Evolutionary conservation across 2,329 filamentous ascomycete species (phyloP), one percentile per base, ranked within the genome.

Genomic region (Colletotrichum aenigma): DNA sequence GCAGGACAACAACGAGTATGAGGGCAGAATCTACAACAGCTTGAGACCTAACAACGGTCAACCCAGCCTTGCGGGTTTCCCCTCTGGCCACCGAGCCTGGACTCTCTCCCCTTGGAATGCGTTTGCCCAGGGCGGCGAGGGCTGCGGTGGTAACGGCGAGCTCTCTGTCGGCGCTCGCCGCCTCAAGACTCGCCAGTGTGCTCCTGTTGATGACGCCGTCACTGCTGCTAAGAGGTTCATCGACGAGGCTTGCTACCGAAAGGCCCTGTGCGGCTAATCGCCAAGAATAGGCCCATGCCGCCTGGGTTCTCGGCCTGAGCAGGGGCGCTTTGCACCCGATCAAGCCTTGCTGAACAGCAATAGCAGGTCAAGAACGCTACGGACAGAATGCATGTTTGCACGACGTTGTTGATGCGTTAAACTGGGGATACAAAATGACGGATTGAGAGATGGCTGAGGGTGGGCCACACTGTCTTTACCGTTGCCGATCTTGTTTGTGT

Each of bases 321-420:
- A 24, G 24, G 24, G 24, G 24, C 24, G 43, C 10, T 13, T 13
- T 13, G 43, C 0, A 13, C 21, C n/a, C 2, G 43, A 21, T 7
- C 0, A 3, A 6, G 1, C 43, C n/a, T 52, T 52, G 1, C 7
- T 13, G n/a, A 13, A 6, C 43, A 13, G 10, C 43, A 21, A 48
- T 7, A 21, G 4, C 4, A 52, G 43, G 6, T 52, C 43, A 13
- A 2, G 43, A 52, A 13, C 10, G 6, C 24, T 24, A 24, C 24
- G 24, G 24, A 24, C 24, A 24, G 24, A 24, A 24, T 24, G 24
- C 24, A 24, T 24, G 24, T 24, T 24, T 24, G 24, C 24, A 24
- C 24, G 24, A 24, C 24, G 24, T 24, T 24, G 24, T 24, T 24
- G 24, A 24, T 52, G 1, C 43, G 1, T 7, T 52, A n/a, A 3